Evolutionary conservation across 306 rosid genomes (phyloP).

Genomic region (Prunus mume): DNA sequence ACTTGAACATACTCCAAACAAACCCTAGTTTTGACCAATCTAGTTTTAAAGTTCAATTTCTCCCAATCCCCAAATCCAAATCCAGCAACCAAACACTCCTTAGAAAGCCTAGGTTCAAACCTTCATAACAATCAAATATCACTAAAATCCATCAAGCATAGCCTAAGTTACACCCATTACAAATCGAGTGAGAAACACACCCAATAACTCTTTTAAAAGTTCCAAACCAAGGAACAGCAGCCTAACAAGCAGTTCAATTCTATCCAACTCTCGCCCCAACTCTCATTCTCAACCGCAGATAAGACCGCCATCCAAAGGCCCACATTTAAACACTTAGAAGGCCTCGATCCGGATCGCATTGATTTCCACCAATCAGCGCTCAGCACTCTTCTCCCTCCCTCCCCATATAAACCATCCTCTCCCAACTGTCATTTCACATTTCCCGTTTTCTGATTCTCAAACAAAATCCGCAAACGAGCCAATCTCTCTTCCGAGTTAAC

Average conservation of each 20-base stretch:
- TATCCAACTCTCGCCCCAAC: constrained; percentile 12
- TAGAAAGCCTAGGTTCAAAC: constrained; percentile 12
- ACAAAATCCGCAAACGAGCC: too few species aligned
- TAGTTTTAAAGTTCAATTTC: constrained; percentile 4
- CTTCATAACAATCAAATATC: constrained; percentile 2
- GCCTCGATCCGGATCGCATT: constrained; percentile 31
- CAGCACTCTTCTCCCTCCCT: background rate
- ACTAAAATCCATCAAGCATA: background rate
- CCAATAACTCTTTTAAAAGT: background rate
- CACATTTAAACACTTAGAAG: background rate
- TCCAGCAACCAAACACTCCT: background rate
- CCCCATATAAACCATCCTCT: constrained; percentile 18
- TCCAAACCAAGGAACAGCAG: background rate
- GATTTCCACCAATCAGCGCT: constrained; percentile 30
- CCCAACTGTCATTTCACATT: background rate
- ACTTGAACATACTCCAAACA: background rate
- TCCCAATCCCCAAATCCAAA: constrained; percentile 6
- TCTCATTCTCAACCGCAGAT: constrained; percentile 26
- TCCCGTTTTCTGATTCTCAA: background rate
- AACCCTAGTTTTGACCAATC: constrained; percentile 16
- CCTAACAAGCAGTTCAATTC: background rate
- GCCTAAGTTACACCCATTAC: constrained; percentile 1
- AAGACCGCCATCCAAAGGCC: constrained; percentile 22
- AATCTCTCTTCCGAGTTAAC: background rate
- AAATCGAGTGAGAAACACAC: constrained; percentile 35